Evolutionary conservation across 768 basidiomycete species (phyloP), one percentile per base, ranked within the genome.

Genomic region (Tephrocybe sp.): DNA sequence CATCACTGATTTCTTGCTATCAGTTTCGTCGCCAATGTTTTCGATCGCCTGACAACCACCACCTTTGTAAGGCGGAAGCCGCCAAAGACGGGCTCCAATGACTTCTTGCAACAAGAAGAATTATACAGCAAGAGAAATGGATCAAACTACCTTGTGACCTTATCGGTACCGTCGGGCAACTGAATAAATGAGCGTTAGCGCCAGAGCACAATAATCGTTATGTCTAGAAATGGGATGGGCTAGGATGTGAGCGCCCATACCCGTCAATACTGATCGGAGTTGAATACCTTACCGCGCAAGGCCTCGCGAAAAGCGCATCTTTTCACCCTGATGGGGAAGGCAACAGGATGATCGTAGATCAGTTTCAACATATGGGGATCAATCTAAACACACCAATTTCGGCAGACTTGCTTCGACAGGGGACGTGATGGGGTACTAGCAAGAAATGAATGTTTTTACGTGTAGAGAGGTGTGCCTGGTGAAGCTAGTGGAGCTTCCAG

Each of bases 201-300:
- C 14, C 12, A 40, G 30, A 40, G 31, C 16, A 17, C 35, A 34
- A 43, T 43, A 33, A 53, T 39, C 31, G 40, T 34, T 35, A 44
- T 45, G 39, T 39, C 48, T 53, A 23, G 40, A 56, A 55, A 51
- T 49, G 55, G 55, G 39, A 26, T 36, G 38, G 34, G 41, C 48
- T 26, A 39, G 32, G n/a, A 34, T 13, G 26, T 19, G 48, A 48
- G 49, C 46, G 52, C 55, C 51, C 51, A 56, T 52, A 45, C 48
- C 42, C 36, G 41, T 45, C 45, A 51, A 51, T 39, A 30, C 10
- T 58, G 56, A 58, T 58, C 56, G 56, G 56, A 57, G 34, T 48
- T 51, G 20, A 38, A 38, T 34, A 22, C 49, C 50, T 46, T 49
- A 47, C 43, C 50, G 50, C 56, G 53, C 52, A 48, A 51, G 40